Percentiles rank a stretch among this genome's conserved stretches.
Conservation (phyloP, 73 alveolate species). For the Tetrahymena malaccensis region DNA sequence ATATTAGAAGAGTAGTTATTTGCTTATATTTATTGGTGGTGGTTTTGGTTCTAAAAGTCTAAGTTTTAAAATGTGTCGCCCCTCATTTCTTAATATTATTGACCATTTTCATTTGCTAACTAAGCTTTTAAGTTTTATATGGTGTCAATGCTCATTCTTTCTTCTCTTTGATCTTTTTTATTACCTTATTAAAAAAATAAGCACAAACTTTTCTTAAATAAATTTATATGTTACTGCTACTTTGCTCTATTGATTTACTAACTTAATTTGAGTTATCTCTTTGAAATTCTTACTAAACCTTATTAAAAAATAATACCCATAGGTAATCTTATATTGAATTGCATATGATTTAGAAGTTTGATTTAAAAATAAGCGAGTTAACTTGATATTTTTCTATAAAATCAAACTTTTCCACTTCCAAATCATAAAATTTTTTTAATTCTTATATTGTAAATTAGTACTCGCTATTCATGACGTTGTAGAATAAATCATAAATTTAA, state of each 20-base stretch:
- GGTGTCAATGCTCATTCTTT: neutral
- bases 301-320: neutral
- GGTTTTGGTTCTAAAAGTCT: neutral
- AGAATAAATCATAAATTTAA: neutral
- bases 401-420: neutral
- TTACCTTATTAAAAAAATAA: neutral
- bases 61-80: neutral
- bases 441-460: neutral
- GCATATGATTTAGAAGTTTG: neutral
- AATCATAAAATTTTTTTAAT: neutral
- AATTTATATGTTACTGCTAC: neutral
- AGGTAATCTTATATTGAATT: neutral
- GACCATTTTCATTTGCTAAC: neutral
- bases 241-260: neutral
- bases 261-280: neutral
- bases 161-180: neutral
- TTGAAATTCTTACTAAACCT: neutral
- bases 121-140: neutral
- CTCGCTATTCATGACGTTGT: neutral
- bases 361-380: neutral
- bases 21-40: no score
- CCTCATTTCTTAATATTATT: neutral
- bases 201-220: neutral
- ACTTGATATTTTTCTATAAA: neutral
- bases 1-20: neutral